Evolutionary conservation across 2,329 filamentous ascomycete genomes (phyloP).

Genomic region (Cladophialophora immunda): DNA sequence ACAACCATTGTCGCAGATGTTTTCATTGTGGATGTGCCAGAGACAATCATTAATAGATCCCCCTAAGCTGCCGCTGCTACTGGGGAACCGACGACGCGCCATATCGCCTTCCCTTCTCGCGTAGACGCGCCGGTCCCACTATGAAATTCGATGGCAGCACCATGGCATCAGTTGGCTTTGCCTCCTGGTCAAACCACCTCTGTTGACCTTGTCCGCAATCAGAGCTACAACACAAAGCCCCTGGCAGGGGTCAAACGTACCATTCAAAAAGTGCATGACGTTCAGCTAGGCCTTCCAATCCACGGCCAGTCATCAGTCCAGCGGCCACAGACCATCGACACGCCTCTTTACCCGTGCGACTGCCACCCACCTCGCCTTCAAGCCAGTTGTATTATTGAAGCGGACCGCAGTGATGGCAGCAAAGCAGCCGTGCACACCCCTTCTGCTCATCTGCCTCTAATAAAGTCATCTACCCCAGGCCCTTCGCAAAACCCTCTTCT

Average conservation of each 20-base stretch:
- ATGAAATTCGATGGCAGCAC: conserved; percentile 21
- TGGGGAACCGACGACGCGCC: neutral
- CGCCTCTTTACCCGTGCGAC: neutral
- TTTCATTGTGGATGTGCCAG: neutral
- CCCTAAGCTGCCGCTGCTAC: neutral
- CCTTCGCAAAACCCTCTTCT: conserved; percentile 58
- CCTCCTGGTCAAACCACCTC: conserved; percentile 63
- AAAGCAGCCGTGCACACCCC: neutral
- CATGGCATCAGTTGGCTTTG: conserved; percentile 46
- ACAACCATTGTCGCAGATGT: neutral
- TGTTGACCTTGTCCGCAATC: conserved; percentile 51
- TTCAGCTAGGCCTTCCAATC: conserved; percentile 1
- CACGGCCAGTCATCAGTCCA: neutral
- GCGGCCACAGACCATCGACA: neutral
- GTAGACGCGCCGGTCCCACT: neutral
- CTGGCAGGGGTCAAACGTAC: conserved; percentile 62
- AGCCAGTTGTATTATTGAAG: conserved; percentile 25
- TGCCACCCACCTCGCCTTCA: conserved; percentile 20
- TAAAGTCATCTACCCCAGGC: conserved; percentile 43
- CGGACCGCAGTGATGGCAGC: neutral
- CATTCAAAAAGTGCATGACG: conserved; percentile 37
- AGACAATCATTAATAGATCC: neutral
- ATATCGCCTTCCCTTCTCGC: neutral
- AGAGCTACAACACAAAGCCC: conserved; percentile 51
- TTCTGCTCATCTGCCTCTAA: conserved; percentile 6